Evolutionary conservation across 2,329 filamentous ascomycete genomes (phyloP).

Genomic region (Sporothrix dimorphospora): DNA sequence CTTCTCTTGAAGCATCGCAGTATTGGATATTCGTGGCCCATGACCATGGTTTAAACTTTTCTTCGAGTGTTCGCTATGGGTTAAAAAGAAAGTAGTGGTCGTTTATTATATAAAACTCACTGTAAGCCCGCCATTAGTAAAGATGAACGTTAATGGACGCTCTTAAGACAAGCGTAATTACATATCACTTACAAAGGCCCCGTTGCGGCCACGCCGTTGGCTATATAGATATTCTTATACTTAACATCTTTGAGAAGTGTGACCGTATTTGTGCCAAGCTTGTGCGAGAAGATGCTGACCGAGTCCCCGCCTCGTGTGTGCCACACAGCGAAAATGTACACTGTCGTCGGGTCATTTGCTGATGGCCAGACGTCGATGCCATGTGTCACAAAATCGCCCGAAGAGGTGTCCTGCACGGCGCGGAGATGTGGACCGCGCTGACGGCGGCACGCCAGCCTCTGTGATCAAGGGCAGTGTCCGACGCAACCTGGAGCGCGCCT

Average conservation of each 20-base stretch:
- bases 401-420: no score
- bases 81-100: conserved; percentile 24
- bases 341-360: no score
- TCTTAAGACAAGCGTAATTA: no score
- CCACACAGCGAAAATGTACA: conserved; percentile 13
- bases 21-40: conserved; percentile 24
- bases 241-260: not conserved
- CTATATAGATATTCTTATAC: conserved; percentile 9
- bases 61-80: conserved; percentile 2
- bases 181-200: not conserved
- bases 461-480: no score
- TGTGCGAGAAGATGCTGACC: conserved; percentile 21
- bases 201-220: conserved; percentile 15
- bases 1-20: conserved; percentile 9
- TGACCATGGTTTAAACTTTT: conserved; percentile 16
- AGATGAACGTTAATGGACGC: no score
- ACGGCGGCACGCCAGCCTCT: no score
- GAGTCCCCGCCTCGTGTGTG: not conserved
- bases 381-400: conserved; percentile 20
- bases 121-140: not conserved
- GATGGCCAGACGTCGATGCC: conserved; percentile 9
- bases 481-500: no score
- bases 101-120: conserved; percentile 21
- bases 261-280: not conserved
- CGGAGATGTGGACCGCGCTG: no score